Base-by-base conservation (phyloP, 371 early-diverging fungal genomes). In the Mucor velutinosus region DNA sequence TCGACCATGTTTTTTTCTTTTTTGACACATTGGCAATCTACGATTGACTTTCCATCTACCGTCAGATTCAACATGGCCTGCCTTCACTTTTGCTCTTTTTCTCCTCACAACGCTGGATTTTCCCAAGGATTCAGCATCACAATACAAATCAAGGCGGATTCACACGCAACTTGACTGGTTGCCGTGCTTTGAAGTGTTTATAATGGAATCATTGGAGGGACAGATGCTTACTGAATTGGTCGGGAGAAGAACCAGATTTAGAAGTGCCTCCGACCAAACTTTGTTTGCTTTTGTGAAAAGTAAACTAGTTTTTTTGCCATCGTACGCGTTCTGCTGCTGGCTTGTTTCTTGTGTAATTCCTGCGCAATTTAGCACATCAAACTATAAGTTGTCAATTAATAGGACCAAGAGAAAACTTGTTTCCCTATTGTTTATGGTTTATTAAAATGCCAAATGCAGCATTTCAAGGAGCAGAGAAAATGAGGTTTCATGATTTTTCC, bases 191-290 rank as follows among this genome's bases (percentile, higher is more conserved):
- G 51, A 51, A 51, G 45, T 45, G 17, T 51, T 12, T 27, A 27
- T 30, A 15, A 57, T 47, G 41, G 25, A 35, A 35, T 33, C 3
- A 37, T 45, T 58, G 51, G 63, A 62, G 32, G 32, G 53, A 23
- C 35, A 59, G 27, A 60, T 33, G 41, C 53, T 64, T 63, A 51
- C 69, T 60, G 47, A 64, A 64, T 59, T 39, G 64, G 69, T 59
- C 64, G 69, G 64, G 64, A 69, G 69, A 59, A 27, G 53, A 69
- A 51, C 69, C 53, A 17, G 43, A 64, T 69, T 53, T 53, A 32
- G 69, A 59, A 64, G 64, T 69, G 19, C 51, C 60, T 69, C 69
- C 65, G 64, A 64, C 63, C 41, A 58, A 29, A 45, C 43, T 17
- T 39, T 14, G 14, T 51, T 51, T 51, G 51, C 23, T 51, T 49